Percentiles rank a stretch among this genome's conserved stretches.
These are phyloP conservation scores for Candida morakotiae DNA, from an alignment of 805 yeast genomes.

Conservation along the genomic window DNA sequence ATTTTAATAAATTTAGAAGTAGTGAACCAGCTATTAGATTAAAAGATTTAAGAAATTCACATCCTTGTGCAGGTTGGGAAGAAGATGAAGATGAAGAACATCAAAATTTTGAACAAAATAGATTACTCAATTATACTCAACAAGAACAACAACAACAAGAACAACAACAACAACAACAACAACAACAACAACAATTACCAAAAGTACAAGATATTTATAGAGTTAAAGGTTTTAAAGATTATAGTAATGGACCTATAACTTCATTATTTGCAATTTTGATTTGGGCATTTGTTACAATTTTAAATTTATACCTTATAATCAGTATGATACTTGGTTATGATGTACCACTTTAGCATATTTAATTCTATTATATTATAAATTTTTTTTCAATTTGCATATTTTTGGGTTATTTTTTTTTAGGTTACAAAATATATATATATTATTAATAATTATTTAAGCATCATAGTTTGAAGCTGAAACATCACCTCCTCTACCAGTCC, in stretches of 20 bases:
- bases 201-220: conserved; percentile 15
- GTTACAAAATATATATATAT: not conserved
- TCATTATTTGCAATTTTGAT: conserved; percentile 52
- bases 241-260: conserved; percentile 62
- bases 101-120: conserved; percentile 12
- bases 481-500: conserved; percentile 99
- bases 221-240: conserved; percentile 48
- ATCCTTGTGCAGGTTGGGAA: conserved; percentile 42
- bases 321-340: conserved; percentile 25
- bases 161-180: no score
- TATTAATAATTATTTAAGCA: conserved; percentile 53
- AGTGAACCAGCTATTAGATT: conserved; percentile 39
- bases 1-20: conserved; percentile 21
- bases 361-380: not conserved
- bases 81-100: conserved; percentile 28
- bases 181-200: no score
- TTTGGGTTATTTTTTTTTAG: not conserved
- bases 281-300: conserved; percentile 67
- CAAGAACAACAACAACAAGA: not conserved
- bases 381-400: not conserved
- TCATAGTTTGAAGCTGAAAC: conserved; percentile 92
- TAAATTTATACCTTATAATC: conserved; percentile 66
- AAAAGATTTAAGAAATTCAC: conserved; percentile 35
- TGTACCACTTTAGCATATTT: conserved; percentile 16
- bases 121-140: not conserved